Evolutionary conservation across 1,139 yeast genomes (phyloP), one percentile per base, ranked within the genome.

Genomic region (Blastobotrys raffinosifermentans): DNA sequence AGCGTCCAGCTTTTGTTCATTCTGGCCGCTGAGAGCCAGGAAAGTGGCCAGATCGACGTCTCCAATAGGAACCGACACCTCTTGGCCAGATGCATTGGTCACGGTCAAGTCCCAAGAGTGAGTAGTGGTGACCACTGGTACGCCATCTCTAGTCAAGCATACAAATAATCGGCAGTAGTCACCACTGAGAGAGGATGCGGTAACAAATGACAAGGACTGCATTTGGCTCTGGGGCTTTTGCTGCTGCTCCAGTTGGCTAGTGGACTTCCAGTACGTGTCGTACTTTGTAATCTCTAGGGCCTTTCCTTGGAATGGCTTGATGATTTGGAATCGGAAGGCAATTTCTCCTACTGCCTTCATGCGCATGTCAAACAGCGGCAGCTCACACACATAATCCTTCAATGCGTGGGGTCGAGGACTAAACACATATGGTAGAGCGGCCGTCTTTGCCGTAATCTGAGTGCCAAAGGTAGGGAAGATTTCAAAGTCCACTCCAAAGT

Each of bases 241-340:
- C 47, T 40, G 39, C 40, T 50, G 48, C 33, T 60, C 66, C 21
- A 65, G 59, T 30, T 70, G 71, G 27, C 70, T 74, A 0, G 94
- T 83, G 1, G 94, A 80, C 61, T 89, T 91, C 98, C 98, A 91
- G 61, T 91, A 91, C 0, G 97, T 89, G 54, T 89, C 96, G 56
- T 85, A 89, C 63, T 87, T 85, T 4, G 95, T 80, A 29, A 94
- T 84, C 58, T 89, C 97, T 39, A 91, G 66, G 7, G 94, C 80
- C 10, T 70, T 71, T 3, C 96, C 96, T 3, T 81, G 71, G 59
- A 81, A 91, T n/a, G 98, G 97, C 57, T 79, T 78, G 39, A 91
- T 85, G 5, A 91, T 75, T 51, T 86, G 93, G 62, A 79, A 87
- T 44, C 77, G 75, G 60, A 89, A 82, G 25, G 72, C 72, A 29